Evolutionary conservation across 1,139 yeast species (phyloP), one percentile per base, ranked within the genome.

Genomic region (Debaryomyces nepalensis): DNA sequence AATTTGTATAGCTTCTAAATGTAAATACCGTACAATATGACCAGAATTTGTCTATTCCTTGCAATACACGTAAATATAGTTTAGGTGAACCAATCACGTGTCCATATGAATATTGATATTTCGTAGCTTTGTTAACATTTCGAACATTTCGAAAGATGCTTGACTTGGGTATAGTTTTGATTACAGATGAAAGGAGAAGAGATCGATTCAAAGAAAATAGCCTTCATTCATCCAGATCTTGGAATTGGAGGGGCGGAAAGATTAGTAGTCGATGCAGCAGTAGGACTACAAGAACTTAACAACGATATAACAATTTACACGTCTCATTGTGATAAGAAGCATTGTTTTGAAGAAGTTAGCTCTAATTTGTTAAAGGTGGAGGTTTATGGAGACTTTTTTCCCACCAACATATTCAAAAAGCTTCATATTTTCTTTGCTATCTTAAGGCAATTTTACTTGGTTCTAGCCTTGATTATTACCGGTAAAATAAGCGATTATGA

Each of bases 231-330:
- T 59, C 99, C 99, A 0, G 99, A 93, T 65, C 68, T 93, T 41
- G 99, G 99, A 0, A 93, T 93, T 46, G 84, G 97, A 5, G 99
- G 99, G 4, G 99, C 99, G 0, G 99, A 93, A 62, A 72, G 99
- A 46, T 73, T 95, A 19, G 91, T 93, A 1, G 96, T 93, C 1
- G 99, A 93, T 64, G 95, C 96, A 2, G 99, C 98, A 0, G 72
- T 89, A 3, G 97, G 97, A 0, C 68, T 93, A 19, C 90, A 91
- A 60, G 73, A 78, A 2, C 64, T 72, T n/a, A 82, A 84, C 3
- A 84, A 89, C 57, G 70, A 77, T 0, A 82, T 93, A 11, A 74
- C 75, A 6, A 75, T 91, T 5, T 89, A 77, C 63, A 93, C 99
- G 0, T 89, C 97, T 0, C 96, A 93, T 59, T 90, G 97, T 61